Percentiles rank a stretch among this genome's conserved stretches.
Evolutionary conservation across 495 filamentous ascomycete genomes (phyloP).

Genomic region (Hapsidospora chrysogenum): DNA sequence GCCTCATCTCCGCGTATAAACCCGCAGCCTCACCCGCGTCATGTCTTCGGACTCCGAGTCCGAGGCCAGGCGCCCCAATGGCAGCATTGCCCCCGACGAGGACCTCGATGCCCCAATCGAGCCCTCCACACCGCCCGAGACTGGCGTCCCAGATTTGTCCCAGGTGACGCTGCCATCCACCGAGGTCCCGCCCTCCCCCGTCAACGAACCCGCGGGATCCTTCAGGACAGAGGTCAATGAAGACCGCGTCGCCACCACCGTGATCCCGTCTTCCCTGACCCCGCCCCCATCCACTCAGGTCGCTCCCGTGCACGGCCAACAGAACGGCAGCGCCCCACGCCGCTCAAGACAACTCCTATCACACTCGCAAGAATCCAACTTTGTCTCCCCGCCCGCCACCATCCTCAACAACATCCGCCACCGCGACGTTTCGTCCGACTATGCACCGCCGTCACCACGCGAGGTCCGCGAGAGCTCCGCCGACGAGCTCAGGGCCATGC

Average conservation of each 20-base stretch:
- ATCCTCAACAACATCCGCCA: slow-evolving; percentile 27
- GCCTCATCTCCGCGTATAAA: not conserved
- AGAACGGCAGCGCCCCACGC: slow-evolving; percentile 8
- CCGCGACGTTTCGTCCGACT: slow-evolving; percentile 33
- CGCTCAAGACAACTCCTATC: slow-evolving; percentile 17
- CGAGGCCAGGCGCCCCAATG: slow-evolving; percentile 9
- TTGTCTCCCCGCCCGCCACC: slow-evolving; percentile 42
- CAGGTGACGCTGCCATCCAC: slow-evolving; percentile 28
- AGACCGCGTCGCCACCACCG: slow-evolving; percentile 13
- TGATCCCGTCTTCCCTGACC: slow-evolving; percentile 41
- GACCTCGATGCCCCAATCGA: slow-evolving; percentile 21
- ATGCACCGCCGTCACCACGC: slow-evolving; percentile 39
- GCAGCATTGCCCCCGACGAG: slow-evolving; percentile 5
- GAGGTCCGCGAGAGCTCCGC: slow-evolving; percentile 46
- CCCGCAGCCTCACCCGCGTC: not conserved
- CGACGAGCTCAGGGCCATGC: slow-evolving; percentile 38
- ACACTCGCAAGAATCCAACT: slow-evolving; percentile 21
- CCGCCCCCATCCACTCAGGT: slow-evolving; percentile 62
- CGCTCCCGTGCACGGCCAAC: slow-evolving; percentile 17
- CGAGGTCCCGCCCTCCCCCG: slow-evolving; percentile 22
- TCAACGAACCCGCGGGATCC: slow-evolving; percentile 13
- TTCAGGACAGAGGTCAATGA: slow-evolving; percentile 25
- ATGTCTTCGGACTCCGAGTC: slow-evolving; percentile 11
- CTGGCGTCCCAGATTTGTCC: slow-evolving; percentile 13
- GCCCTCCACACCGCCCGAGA: slow-evolving; percentile 22